Conservation (phyloP, 495 filamentous ascomycete genomes). For the Hyaloscypha finlandica region DNA sequence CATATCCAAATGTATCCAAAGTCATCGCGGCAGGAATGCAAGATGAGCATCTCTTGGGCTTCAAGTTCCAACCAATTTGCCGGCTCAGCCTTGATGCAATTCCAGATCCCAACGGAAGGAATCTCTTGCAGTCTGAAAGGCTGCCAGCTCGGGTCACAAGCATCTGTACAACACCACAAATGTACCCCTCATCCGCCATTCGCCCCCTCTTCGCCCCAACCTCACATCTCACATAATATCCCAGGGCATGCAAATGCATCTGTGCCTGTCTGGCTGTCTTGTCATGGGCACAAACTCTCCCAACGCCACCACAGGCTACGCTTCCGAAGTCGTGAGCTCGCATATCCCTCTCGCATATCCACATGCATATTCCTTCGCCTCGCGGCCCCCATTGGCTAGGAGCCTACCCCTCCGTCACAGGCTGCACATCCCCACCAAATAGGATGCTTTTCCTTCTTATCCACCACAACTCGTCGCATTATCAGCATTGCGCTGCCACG, state of each 20-base stretch:
- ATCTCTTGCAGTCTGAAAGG: background rate
- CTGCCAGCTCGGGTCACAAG: background rate
- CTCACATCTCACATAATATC: constrained; percentile 10
- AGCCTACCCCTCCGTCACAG: background rate
- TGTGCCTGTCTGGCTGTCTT: background rate
- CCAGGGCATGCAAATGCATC: background rate
- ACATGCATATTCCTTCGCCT: background rate
- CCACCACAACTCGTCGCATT: background rate
- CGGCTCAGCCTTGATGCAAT: constrained; percentile 1
- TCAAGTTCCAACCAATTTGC: background rate
- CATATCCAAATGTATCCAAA: constrained; percentile 5
- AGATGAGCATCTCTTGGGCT: background rate
- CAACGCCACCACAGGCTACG: too few relatives aligned
- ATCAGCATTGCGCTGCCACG: background rate
- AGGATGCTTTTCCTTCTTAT: background rate
- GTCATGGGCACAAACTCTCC: too few relatives aligned
- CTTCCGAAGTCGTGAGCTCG: too few relatives aligned
- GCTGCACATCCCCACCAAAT: background rate
- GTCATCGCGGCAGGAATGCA: background rate
- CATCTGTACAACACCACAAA: background rate
- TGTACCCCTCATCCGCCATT: constrained; percentile 2
- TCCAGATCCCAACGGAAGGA: background rate
- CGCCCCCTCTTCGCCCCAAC: constrained; percentile 2
- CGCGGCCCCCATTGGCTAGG: background rate
- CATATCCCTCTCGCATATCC: background rate